phyloP scores from a whole-genome alignment of 2,329 filamentous ascomycete genomes.

The Apiospora hydei region DNA sequence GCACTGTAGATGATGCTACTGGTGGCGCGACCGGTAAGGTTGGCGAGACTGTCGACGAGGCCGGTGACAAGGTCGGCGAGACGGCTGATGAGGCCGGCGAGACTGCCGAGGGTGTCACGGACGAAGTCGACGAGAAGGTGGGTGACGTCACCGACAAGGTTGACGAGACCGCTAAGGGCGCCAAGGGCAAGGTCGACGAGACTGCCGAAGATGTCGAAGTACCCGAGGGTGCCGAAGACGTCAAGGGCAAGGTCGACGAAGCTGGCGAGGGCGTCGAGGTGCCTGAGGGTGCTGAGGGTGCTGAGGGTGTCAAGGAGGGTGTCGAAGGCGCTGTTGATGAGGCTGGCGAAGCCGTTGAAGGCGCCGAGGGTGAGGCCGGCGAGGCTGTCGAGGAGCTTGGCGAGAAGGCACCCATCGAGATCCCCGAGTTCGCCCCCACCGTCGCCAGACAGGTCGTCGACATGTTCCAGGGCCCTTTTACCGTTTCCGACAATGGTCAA shows the following conservation, averaged over 20 bases:
- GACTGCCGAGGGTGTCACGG: slow-evolving; percentile 33
- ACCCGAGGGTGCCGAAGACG: slow-evolving; percentile 32
- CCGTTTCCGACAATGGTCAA: slow-evolving; percentile 54
- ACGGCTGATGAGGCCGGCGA: slow-evolving; percentile 31
- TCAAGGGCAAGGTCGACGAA: slow-evolving; percentile 30
- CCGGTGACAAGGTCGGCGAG: slow-evolving; percentile 28
- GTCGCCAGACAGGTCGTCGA: slow-evolving; percentile 41
- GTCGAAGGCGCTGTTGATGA: slow-evolving; percentile 32
- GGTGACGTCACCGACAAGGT: slow-evolving; percentile 27
- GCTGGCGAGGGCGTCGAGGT: slow-evolving; percentile 24
- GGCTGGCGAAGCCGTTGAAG: too few relatives aligned
- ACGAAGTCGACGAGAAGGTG: slow-evolving; percentile 30
- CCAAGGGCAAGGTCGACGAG: slow-evolving; percentile 31
- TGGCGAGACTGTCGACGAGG: slow-evolving; percentile 29
- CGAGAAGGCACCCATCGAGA: slow-evolving; percentile 40
- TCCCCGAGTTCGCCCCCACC: slow-evolving; percentile 42
- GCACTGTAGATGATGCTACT: slow-evolving; percentile 27
- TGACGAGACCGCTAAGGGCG: slow-evolving; percentile 33
- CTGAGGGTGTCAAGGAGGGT: slow-evolving; percentile 32
- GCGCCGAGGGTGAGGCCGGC: too few relatives aligned
- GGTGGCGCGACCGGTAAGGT: slow-evolving; percentile 25
- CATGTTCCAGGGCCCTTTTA: slow-evolving; percentile 47
- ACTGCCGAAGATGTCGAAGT: slow-evolving; percentile 28
- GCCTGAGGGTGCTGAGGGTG: slow-evolving; percentile 29
- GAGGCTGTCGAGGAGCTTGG: slow-evolving; percentile 22